Conservation (phyloP, 2,329 filamentous ascomycete species). For the Lachnellula hyalina region DNA sequence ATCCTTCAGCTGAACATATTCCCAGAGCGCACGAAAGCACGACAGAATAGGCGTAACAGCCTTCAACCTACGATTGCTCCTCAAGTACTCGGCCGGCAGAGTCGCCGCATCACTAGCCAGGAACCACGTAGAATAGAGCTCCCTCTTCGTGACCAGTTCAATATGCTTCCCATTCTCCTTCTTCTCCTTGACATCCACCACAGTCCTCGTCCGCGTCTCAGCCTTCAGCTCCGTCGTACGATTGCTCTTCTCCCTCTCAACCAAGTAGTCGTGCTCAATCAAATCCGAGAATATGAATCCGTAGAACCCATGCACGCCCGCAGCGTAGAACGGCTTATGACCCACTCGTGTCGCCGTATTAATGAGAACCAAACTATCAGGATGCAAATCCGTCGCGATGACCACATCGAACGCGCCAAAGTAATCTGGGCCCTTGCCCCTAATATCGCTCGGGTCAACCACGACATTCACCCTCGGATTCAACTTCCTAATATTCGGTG, state of each 20-base stretch:
- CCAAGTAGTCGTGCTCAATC: slow-evolving; percentile 82
- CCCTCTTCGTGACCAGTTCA: slow-evolving; percentile 87
- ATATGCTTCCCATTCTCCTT: slow-evolving; percentile 64
- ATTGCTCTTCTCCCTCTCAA: slow-evolving; percentile 81
- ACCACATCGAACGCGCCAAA: slow-evolving; percentile 77
- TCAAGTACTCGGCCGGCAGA: slow-evolving; percentile 64
- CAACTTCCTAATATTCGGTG: slow-evolving; percentile 71
- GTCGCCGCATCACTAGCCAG: slow-evolving; percentile 74
- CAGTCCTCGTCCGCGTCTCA: slow-evolving; percentile 73
- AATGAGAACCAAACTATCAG: slow-evolving; percentile 68
- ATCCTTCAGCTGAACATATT: slow-evolving; percentile 61
- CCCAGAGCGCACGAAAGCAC: slow-evolving; percentile 85
- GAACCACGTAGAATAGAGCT: slow-evolving; percentile 82
- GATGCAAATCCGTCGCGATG: slow-evolving; percentile 83
- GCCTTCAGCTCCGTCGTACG: slow-evolving; percentile 51
- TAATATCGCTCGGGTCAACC: slow-evolving; percentile 63
- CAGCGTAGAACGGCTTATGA: slow-evolving; percentile 80
- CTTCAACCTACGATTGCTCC: slow-evolving; percentile 61
- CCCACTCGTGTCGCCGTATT: slow-evolving; percentile 81
- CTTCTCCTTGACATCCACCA: slow-evolving; percentile 67
- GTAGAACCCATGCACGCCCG: slow-evolving; percentile 81
- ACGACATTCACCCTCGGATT: slow-evolving; percentile 82
- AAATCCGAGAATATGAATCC: slow-evolving; percentile 94
- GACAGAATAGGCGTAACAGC: slow-evolving; percentile 80
- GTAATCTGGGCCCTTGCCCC: slow-evolving; percentile 64